Conservation (phyloP, 139 green algal genomes). For the Chlamydomonas incerta region DNA sequence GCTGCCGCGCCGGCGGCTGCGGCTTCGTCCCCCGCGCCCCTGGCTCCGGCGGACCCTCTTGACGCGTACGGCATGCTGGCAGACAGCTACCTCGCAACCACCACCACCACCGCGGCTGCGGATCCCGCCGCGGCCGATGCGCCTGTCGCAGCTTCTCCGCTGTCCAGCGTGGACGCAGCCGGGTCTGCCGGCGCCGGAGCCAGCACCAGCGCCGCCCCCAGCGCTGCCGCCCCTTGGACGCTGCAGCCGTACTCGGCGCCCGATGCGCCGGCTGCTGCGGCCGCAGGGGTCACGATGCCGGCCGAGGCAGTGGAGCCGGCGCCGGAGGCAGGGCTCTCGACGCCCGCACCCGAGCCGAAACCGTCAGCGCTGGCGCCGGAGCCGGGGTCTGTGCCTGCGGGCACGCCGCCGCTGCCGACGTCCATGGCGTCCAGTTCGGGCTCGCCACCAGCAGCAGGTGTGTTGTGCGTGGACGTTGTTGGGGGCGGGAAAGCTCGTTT, state of each 20-base stretch:
- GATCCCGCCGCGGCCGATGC: background rate
- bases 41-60: background rate
- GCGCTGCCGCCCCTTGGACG: no score
- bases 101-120: background rate
- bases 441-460: background rate
- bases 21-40: no score
- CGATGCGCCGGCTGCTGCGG: background rate
- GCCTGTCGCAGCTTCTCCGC: background rate
- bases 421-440: background rate
- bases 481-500: no score
- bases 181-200: background rate
- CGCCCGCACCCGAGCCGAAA: no score
- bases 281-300: no score
- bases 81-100: constrained; percentile 9
- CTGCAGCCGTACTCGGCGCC: no score
- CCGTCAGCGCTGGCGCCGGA: no score
- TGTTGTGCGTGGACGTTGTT: no score
- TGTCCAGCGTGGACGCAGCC: background rate
- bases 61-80: constrained; percentile 16
- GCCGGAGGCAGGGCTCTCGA: background rate
- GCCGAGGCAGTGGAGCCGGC: background rate
- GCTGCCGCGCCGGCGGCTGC: no score
- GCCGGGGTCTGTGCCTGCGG: no score
- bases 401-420: background rate
- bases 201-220: no score